Evolutionary conservation across 2,329 filamentous ascomycete species (phyloP).

Genomic region (Ascochyta viciae-villosae): DNA sequence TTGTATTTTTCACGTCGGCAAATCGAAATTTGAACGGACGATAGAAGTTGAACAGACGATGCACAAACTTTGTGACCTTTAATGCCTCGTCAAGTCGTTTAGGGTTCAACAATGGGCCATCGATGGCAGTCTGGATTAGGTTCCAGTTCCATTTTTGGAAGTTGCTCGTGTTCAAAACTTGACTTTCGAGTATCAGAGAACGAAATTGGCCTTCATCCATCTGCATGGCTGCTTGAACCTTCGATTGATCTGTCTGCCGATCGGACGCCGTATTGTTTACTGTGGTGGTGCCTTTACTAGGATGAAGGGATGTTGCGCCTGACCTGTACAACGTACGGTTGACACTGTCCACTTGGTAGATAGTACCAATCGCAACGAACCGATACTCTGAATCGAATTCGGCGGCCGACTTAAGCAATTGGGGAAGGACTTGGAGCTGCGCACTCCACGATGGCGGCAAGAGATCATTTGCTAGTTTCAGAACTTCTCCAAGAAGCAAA

Average conservation of each 20-base stretch:
- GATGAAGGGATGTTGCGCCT: slow-evolving; percentile 54
- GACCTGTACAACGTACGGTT: slow-evolving; percentile 90
- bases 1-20: slow-evolving; percentile 86
- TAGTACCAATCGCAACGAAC: slow-evolving; percentile 84
- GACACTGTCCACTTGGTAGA: slow-evolving; percentile 98
- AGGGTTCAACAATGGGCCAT: slow-evolving; percentile 87
- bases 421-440: slow-evolving; percentile 84
- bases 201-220: slow-evolving; percentile 71
- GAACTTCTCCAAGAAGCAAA: slow-evolving; percentile 85
- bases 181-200: slow-evolving; percentile 74
- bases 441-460: slow-evolving; percentile 83
- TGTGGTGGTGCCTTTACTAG: slow-evolving; percentile 33
- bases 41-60: slow-evolving; percentile 92
- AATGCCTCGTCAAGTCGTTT: slow-evolving; percentile 94
- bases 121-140: slow-evolving; percentile 85
- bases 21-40: slow-evolving; percentile 97
- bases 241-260: slow-evolving; percentile 55
- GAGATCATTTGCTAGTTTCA: slow-evolving; percentile 87
- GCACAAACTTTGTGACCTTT: slow-evolving; percentile 94
- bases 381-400: slow-evolving; percentile 74
- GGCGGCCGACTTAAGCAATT: slow-evolving; percentile 79
- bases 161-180: slow-evolving; percentile 87
- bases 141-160: slow-evolving; percentile 99
- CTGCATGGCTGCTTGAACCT: slow-evolving; percentile 63
- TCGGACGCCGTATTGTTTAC: slow-evolving; percentile 32